Base-by-base conservation (phyloP, 2,329 filamentous ascomycete species). In the Aspergillus latus region DNA sequence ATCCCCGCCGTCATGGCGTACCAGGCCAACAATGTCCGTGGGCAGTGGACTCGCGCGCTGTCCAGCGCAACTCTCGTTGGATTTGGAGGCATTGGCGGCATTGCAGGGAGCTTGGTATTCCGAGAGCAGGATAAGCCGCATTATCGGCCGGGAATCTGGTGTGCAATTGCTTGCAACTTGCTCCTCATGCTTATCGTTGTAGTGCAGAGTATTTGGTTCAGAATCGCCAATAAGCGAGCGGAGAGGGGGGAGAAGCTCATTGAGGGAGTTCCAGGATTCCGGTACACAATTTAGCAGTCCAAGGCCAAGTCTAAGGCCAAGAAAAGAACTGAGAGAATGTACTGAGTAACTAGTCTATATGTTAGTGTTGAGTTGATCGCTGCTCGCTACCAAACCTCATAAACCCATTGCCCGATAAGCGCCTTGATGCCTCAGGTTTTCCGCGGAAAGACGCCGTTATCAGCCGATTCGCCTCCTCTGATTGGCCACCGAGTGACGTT, bases 11-110 rank as follows among this genome's bases (percentile, higher is more conserved):
- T 84, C 40, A 84, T 95, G 77, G 83, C 89, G 0, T 93, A 90
- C 76, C 90, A 93, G 76, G 88, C 89, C 44, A 94, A 93, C 76
- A 95, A 95, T 73, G 87, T 95, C 67, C 85, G 89, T 52, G 90
- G 90, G 0, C 90, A 94, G 75, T 94, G 90, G 89, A 94, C 93
- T 76, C 84, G 90, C 47, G 90, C 90, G 1, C 86, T 94, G 62
- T 88, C 85, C 70, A 89, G 85, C 57, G 88, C 90, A 1, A 88
- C 86, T 0, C 80, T 92, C 2, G 88, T 94, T 3, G 88, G 87
- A 1, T 85, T 89, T 46, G 89, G 89, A 5, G 89, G 88, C 3
- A 78, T 94, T 29, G 90, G 90, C 32, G 90, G 90, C 29, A 93
- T 94, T 60, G 82, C 85, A 1, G 89, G 89, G n/a, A 84, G 84